These are phyloP conservation scores for Penicillium roqueforti DNA, from an alignment of 495 filamentous ascomycete genomes.

Conservation along the genomic window DNA sequence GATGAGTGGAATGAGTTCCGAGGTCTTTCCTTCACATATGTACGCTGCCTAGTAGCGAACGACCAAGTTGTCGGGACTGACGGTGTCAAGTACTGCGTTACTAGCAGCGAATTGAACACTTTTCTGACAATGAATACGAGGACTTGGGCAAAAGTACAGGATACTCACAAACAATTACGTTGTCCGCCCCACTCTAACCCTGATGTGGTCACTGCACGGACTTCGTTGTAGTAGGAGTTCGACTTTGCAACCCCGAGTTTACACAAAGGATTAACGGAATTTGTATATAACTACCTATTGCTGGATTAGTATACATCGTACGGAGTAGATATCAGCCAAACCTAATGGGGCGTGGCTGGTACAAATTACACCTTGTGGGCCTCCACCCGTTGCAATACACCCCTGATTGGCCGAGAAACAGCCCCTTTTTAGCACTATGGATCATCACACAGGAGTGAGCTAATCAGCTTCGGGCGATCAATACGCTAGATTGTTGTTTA, in stretches of 20 bases:
- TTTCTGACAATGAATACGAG: neutral
- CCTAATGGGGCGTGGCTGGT: neutral
- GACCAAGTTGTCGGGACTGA: conserved; percentile 4
- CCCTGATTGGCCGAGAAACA: conserved; percentile 5
- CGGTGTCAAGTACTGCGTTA: neutral
- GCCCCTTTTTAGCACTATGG: conserved; percentile 8
- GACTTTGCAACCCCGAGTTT: neutral
- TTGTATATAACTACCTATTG: too few relatives aligned
- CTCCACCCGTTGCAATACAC: neutral
- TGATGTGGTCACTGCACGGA: neutral
- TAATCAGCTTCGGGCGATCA: conserved; percentile 9
- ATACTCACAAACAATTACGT: neutral
- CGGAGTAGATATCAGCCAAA: neutral
- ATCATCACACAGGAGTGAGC: conserved; percentile 6
- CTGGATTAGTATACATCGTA: neutral
- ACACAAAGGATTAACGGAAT: too few relatives aligned
- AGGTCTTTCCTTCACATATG: neutral
- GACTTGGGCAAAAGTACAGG: neutral
- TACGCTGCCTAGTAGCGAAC: neutral
- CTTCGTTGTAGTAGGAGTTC: neutral
- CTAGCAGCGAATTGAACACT: neutral
- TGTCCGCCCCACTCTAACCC: neutral
- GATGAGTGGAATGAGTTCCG: neutral
- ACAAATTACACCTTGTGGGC: neutral
- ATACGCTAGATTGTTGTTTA: conserved; percentile 2